phyloP scores from a whole-genome alignment of 345 rosid genomes.

The Melastoma malabathricum region DNA sequence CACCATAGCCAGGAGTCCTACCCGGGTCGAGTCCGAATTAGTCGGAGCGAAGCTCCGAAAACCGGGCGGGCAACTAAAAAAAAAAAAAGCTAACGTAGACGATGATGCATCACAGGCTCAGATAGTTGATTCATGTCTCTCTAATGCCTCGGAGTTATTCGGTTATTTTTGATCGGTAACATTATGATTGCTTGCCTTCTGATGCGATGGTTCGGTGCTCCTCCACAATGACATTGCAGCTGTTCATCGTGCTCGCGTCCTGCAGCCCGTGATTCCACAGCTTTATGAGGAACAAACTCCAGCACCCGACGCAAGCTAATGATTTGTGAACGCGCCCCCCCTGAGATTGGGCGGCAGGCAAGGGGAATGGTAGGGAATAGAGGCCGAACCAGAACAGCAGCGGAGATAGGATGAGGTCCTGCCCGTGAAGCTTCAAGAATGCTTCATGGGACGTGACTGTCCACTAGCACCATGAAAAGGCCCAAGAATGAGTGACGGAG shows the following conservation, averaged over 20 bases:
- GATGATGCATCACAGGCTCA: too few relatives aligned
- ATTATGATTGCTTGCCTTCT: constrained; percentile 6
- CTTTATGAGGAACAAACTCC: constrained; percentile 89
- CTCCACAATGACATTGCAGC: constrained; percentile 57
- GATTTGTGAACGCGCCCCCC: background rate
- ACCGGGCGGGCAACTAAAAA: too few relatives aligned
- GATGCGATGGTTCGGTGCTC: constrained; percentile 20
- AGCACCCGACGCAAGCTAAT: constrained; percentile 45
- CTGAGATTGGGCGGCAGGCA: background rate
- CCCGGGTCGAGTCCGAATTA: too few relatives aligned
- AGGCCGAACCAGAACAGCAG: constrained; percentile 44
- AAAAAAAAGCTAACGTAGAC: too few relatives aligned
- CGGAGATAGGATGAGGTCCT: constrained; percentile 27
- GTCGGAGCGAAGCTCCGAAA: too few relatives aligned
- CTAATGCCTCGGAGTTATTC: too few relatives aligned
- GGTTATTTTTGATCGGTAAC: background rate
- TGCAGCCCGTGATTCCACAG: constrained; percentile 98
- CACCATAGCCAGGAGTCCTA: too few relatives aligned
- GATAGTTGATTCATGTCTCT: too few relatives aligned
- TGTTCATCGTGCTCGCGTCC: constrained; percentile 76
- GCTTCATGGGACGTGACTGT: constrained; percentile 85
- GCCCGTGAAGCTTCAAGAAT: constrained; percentile 53
- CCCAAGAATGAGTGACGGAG: background rate
- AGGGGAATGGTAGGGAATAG: background rate
- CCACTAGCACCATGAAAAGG: constrained; percentile 59